A percentile compares a stretch with the other conserved stretches of the same genome.
Conservation (phyloP, 441 rosid species). For the Adansonia madagascariensis region DNA sequence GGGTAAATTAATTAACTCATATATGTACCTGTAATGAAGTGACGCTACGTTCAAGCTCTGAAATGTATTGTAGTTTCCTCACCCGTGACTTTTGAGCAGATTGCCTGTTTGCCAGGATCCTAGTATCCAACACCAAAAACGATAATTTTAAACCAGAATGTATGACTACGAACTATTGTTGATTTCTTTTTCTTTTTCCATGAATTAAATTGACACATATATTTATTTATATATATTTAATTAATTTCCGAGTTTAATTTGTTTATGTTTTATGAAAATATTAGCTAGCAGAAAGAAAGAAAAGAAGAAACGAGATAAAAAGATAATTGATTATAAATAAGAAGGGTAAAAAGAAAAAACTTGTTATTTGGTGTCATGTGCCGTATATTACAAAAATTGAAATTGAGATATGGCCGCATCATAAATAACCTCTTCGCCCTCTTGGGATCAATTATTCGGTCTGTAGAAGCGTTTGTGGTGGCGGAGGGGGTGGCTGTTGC, state of each 20-base stretch:
- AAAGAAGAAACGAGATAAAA: too few relatives aligned
- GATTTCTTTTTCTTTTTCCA: neutral
- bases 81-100: conserved; percentile 81
- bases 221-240: too few relatives aligned
- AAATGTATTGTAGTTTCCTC: conserved; percentile 70
- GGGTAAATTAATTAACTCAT: neutral
- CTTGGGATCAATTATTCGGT: conserved; percentile 49
- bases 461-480: conserved; percentile 26
- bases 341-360: too few relatives aligned
- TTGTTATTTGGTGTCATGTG: too few relatives aligned
- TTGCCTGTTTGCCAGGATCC: conserved; percentile 71
- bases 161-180: neutral
- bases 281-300: too few relatives aligned
- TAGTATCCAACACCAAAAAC: neutral
- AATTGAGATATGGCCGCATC: too few relatives aligned
- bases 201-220: too few relatives aligned
- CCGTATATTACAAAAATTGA: too few relatives aligned
- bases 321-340: too few relatives aligned
- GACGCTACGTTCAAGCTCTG: conserved; percentile 73
- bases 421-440: conserved; percentile 57
- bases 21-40: conserved; percentile 59
- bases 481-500: conserved; percentile 18
- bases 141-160: neutral
- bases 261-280: too few relatives aligned
- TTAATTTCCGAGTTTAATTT: too few relatives aligned